Conservation (phyloP, 148 eudicot genomes). For the Limonium bicolor region DNA sequence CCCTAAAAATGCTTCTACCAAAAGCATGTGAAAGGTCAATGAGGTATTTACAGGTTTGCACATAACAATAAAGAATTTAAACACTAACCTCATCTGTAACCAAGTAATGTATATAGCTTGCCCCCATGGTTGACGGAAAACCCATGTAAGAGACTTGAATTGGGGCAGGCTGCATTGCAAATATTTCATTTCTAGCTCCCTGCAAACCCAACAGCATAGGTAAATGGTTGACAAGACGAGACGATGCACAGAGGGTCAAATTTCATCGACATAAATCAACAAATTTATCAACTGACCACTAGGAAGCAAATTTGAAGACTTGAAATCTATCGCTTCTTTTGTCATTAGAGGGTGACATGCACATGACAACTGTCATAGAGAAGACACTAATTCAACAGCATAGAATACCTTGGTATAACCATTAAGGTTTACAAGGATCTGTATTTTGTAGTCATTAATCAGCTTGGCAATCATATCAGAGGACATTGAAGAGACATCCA, state of each 20-base stretch:
- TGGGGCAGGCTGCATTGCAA: conserved; percentile 99
- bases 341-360: too few relatives aligned
- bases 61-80: too few relatives aligned
- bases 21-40: too few relatives aligned
- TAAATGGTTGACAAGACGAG: too few relatives aligned
- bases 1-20: too few relatives aligned
- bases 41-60: too few relatives aligned
- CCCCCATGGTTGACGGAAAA: conserved; percentile 97
- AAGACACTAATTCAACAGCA: too few relatives aligned
- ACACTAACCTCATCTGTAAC: conserved; percentile 80
- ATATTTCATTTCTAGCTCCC: conserved; percentile 98
- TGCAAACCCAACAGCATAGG: conserved; percentile 16
- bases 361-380: too few relatives aligned
- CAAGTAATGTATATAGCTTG: conserved; percentile 77
- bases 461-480: conserved; percentile 78
- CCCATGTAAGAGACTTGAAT: conserved; percentile 98
- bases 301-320: too few relatives aligned
- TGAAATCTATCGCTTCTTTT: too few relatives aligned
- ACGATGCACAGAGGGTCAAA: too few relatives aligned
- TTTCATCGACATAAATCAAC: not conserved
- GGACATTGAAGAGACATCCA: conserved; percentile 78
- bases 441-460: conserved; percentile 81
- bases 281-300: not conserved
- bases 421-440: conserved; percentile 82
- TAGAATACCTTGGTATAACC: conserved; percentile 95